phyloP scores from a whole-genome alignment of 306 rosid genomes.

The Cotoneaster glaucophyllus region DNA sequence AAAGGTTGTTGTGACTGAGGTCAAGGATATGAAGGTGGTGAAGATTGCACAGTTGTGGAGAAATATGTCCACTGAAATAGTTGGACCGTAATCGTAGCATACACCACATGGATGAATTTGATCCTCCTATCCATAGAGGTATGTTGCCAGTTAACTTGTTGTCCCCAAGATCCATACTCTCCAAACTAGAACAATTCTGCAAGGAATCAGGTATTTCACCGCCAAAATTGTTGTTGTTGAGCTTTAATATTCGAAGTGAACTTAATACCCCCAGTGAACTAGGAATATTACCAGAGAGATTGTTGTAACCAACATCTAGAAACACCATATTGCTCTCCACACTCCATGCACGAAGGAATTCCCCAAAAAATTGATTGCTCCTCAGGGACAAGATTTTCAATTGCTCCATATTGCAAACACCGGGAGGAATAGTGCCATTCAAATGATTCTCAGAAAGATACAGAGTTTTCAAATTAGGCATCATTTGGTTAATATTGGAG shows the following conservation, averaged over 20 bases:
- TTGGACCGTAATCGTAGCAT: background rate
- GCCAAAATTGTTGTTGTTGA: background rate
- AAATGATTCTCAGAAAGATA: background rate
- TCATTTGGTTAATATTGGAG: background rate
- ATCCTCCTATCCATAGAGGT: background rate
- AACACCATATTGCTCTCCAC: rapidly evolving
- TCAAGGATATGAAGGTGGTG: background rate
- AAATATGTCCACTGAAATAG: background rate
- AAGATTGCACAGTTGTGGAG: background rate
- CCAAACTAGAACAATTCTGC: rapidly evolving
- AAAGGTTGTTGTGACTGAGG: background rate
- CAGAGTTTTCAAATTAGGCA: background rate
- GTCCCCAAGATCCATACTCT: background rate
- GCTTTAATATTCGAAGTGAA: background rate
- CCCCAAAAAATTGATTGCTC: background rate
- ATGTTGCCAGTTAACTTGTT: background rate
- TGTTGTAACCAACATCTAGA: background rate
- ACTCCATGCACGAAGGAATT: background rate
- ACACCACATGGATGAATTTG: background rate
- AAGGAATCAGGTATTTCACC: background rate
- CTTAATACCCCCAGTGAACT: background rate
- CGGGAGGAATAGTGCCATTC: background rate
- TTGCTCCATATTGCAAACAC: background rate
- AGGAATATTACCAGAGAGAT: background rate
- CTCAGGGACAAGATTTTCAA: background rate